Evolutionary conservation across 2,329 filamentous ascomycete genomes (phyloP).

Genomic region (Fusarium anthophilum): DNA sequence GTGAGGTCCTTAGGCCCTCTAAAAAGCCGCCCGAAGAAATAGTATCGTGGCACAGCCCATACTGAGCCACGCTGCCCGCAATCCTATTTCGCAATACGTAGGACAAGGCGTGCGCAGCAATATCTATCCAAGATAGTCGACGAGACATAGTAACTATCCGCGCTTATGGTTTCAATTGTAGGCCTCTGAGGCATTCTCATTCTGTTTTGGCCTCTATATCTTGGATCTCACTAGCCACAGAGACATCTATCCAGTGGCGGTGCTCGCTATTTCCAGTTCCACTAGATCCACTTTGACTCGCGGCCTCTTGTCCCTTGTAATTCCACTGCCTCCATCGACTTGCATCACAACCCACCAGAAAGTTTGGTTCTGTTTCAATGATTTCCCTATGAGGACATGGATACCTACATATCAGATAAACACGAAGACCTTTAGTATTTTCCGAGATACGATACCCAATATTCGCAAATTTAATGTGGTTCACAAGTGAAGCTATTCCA

Average conservation of each 20-base stretch:
- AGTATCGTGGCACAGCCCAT: conserved; percentile 37
- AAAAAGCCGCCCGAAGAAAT: conserved; percentile 20
- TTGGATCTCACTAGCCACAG: conserved; percentile 27
- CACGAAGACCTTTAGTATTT: not conserved
- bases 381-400: conserved; percentile 1
- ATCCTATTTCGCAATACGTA: conserved; percentile 13
- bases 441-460: not conserved
- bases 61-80: conserved; percentile 38
- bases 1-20: conserved; percentile 26
- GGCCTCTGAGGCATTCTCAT: conserved; percentile 6
- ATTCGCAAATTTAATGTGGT: not conserved
- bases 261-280: conserved; percentile 29
- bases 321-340: conserved; percentile 27
- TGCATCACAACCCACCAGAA: conserved; percentile 27
- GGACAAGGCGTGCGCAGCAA: conserved; percentile 21
- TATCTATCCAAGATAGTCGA: not conserved
- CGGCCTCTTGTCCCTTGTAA: conserved; percentile 39
- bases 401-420: not conserved
- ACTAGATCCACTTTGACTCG: conserved; percentile 32
- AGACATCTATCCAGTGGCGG: conserved; percentile 14
- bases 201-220: not conserved
- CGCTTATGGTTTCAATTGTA: conserved; percentile 22
- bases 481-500: not conserved
- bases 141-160: not conserved
- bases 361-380: conserved; percentile 26